These are phyloP conservation scores for Aspergillus campestris DNA, from an alignment of 495 filamentous ascomycete genomes.

Conservation along the genomic window DNA sequence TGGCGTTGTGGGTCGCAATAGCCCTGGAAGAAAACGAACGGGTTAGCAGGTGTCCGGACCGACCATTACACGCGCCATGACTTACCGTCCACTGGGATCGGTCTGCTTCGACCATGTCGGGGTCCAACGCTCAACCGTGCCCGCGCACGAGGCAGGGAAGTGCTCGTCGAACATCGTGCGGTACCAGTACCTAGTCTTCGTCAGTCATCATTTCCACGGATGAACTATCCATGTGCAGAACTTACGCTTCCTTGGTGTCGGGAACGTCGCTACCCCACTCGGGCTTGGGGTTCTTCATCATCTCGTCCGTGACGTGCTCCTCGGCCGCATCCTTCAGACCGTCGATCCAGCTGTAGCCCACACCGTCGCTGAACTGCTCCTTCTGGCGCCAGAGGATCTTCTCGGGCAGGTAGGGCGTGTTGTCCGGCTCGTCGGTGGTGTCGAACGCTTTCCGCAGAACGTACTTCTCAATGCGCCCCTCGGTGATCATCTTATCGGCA, in stretches of 20 bases:
- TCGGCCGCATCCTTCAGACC: constrained; percentile 90
- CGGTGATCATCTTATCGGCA: constrained; percentile 86
- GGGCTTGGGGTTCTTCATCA: constrained; percentile 92
- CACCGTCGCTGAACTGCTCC: constrained; percentile 97
- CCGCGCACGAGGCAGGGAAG: constrained; percentile 85
- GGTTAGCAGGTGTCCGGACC: too few species aligned
- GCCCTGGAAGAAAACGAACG: constrained; percentile 37
- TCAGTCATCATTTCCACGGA: constrained; percentile 9
- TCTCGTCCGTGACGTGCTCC: constrained; percentile 81
- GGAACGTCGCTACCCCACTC: constrained; percentile 91
- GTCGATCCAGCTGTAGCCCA: constrained; percentile 99
- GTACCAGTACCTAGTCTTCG: constrained; percentile 77
- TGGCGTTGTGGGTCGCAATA: constrained; percentile 59
- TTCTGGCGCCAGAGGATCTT: constrained; percentile 98
- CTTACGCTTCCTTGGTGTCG: constrained; percentile 91
- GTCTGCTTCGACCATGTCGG: constrained; percentile 97
- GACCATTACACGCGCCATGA: constrained; percentile 2
- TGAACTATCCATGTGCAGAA: constrained; percentile 9
- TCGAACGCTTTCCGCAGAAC: constrained; percentile 96
- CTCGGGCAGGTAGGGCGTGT: constrained; percentile 78
- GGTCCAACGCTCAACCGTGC: constrained; percentile 91
- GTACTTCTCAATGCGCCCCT: constrained; percentile 91
- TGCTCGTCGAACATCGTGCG: constrained; percentile 96
- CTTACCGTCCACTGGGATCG: constrained; percentile 87
- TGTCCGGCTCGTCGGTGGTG: constrained; percentile 71